phyloP scores from a whole-genome alignment of 306 rosid genomes.

The Inga leiocalycina region DNA sequence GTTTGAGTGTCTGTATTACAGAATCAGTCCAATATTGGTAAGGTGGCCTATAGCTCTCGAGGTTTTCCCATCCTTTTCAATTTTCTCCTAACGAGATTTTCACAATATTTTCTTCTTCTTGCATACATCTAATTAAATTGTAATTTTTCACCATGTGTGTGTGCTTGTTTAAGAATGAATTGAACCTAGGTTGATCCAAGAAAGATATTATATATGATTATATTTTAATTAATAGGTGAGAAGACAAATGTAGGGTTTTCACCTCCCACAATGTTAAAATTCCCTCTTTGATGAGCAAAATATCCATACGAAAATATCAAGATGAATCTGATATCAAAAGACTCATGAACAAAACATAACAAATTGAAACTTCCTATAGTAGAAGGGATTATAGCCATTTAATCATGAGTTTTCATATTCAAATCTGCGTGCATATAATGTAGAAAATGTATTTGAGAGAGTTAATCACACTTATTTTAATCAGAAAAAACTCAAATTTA shows the following conservation, averaged over 20 bases:
- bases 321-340: neutral
- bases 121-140: neutral
- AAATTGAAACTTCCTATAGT: no score
- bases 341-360: neutral
- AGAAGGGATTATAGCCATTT: neutral
- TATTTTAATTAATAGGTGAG: neutral
- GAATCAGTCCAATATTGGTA: slow-evolving; percentile 46
- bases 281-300: neutral
- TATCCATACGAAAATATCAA: neutral
- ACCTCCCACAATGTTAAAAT: neutral
- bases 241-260: neutral
- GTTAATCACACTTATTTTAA: no score
- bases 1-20: neutral
- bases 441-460: no score
- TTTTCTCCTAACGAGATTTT: neutral
- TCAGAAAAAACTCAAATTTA: neutral
- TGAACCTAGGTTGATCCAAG: neutral
- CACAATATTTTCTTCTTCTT: neutral
- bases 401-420: no score
- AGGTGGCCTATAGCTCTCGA: neutral
- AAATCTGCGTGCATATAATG: neutral
- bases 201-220: neutral
- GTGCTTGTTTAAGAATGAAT: neutral
- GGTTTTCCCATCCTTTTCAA: neutral
- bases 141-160: neutral